A percentile compares a stretch with the other conserved stretches of the same genome.
Conservation (phyloP, 371 early-diverging fungal species). For the Batkoa obscura region DNA sequence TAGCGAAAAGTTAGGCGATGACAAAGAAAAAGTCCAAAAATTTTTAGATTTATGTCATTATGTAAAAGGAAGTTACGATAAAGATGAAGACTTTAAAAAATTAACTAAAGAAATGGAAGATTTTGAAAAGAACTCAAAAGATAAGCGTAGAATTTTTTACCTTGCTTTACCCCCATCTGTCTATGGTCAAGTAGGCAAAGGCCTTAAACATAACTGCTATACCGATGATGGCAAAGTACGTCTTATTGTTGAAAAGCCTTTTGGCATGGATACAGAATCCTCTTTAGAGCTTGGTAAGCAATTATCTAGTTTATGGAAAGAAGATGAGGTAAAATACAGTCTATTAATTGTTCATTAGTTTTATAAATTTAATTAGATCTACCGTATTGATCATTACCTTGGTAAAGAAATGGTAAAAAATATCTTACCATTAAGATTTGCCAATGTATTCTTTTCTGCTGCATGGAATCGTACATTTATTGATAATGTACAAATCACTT, state of each 20-base stretch:
- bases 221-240: constrained; percentile 30
- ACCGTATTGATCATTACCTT: constrained; percentile 95
- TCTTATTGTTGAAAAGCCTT: constrained; percentile 95
- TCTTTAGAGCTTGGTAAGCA: constrained; percentile 45
- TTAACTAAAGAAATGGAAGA: constrained; percentile 36
- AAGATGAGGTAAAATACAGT: constrained; percentile 46
- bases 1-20: constrained; percentile 34
- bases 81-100: constrained; percentile 41
- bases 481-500: constrained; percentile 89
- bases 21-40: constrained; percentile 26
- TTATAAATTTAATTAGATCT: constrained; percentile 35
- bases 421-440: constrained; percentile 80
- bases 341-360: constrained; percentile 1
- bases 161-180: constrained; percentile 96
- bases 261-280: constrained; percentile 81
- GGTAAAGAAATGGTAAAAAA: constrained; percentile 99
- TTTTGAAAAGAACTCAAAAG: constrained; percentile 25
- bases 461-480: constrained; percentile 83
- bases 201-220: constrained; percentile 45
- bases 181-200: constrained; percentile 64
- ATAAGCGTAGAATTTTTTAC: constrained; percentile 62
- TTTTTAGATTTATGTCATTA: constrained; percentile 72
- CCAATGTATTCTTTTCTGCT: constrained; percentile 81
- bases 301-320: constrained; percentile 52
- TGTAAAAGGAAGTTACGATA: constrained; percentile 76